A percentile compares a stretch with the other conserved stretches of the same genome.
These are phyloP conservation scores for Simplicillium aogashimaense DNA, from an alignment of 2,329 filamentous ascomycete genomes.

Conservation along the genomic window DNA sequence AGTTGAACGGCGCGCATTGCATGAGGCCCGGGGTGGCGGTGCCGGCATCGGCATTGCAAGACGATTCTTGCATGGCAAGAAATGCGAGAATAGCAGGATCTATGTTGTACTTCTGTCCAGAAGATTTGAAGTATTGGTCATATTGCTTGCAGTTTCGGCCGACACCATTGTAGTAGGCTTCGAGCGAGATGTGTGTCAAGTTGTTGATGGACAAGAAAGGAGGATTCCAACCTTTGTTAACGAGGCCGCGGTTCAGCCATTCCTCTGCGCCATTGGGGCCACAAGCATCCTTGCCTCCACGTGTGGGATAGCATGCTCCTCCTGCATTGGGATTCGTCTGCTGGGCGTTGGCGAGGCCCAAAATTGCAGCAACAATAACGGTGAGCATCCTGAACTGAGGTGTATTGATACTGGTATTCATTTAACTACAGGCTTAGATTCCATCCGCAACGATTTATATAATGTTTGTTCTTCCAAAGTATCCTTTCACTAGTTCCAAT, in stretches of 20 bases:
- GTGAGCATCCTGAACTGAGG: neutral
- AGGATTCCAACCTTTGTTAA: slow-evolving; percentile 19
- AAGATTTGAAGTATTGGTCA: slow-evolving; percentile 20
- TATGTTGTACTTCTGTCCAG: slow-evolving; percentile 19
- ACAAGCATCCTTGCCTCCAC: slow-evolving; percentile 12
- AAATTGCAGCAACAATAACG: neutral
- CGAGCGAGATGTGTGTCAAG: slow-evolving; percentile 15
- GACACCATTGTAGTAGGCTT: slow-evolving; percentile 15
- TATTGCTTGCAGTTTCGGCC: slow-evolving; percentile 18
- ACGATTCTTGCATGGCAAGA: slow-evolving; percentile 25
- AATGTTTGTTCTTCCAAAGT: too few relatives aligned
- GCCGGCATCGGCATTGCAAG: slow-evolving; percentile 22
- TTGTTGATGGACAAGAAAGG: slow-evolving; percentile 20
- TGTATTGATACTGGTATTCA: too few relatives aligned
- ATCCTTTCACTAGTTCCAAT: too few relatives aligned
- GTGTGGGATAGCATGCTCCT: slow-evolving; percentile 11
- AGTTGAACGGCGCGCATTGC: slow-evolving; percentile 24
- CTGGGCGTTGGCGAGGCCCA: slow-evolving; percentile 1
- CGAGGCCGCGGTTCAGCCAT: slow-evolving; percentile 19
- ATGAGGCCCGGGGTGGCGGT: slow-evolving; percentile 22
- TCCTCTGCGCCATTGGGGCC: slow-evolving; percentile 16
- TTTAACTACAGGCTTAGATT: too few relatives aligned
- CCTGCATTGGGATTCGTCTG: slow-evolving; percentile 8
- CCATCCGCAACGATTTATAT: too few relatives aligned
- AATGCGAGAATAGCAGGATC: slow-evolving; percentile 23